phyloP scores from a whole-genome alignment of 768 basidiomycete genomes.

The Tephrocybe rancida region DNA sequence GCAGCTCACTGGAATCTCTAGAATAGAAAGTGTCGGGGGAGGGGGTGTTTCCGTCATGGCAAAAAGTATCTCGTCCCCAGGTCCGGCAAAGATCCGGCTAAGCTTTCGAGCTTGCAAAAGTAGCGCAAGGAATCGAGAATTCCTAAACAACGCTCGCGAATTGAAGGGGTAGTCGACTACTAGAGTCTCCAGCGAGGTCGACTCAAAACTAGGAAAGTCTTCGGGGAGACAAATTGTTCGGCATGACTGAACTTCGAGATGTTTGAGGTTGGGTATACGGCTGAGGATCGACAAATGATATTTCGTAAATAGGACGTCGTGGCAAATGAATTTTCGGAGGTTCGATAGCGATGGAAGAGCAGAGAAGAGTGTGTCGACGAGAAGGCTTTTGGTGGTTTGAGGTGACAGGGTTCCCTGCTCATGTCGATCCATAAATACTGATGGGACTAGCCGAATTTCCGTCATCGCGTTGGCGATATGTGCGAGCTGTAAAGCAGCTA shows the following conservation, averaged over 20 bases:
- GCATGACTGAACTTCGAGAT: constrained; percentile 22
- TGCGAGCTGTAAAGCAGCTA: constrained; percentile 7
- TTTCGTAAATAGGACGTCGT: constrained; percentile 15
- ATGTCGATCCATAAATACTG: constrained; percentile 1
- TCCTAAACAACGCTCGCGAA: constrained; percentile 6
- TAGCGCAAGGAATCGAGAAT: constrained; percentile 12
- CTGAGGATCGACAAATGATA: constrained; percentile 10
- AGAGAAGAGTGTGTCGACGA: constrained; percentile 14
- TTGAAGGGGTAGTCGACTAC: constrained; percentile 16
- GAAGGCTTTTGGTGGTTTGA: constrained; percentile 5
- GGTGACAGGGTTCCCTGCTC: constrained; percentile 2
- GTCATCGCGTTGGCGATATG: constrained; percentile 16
- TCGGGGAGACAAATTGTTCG: constrained; percentile 7
- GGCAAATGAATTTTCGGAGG: constrained; percentile 18
- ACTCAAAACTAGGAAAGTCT: constrained; percentile 15
- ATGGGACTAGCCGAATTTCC: constrained; percentile 17
- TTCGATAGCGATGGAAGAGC: constrained; percentile 16
- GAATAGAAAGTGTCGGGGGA: constrained; percentile 10
- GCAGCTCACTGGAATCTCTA: constrained; percentile 19
- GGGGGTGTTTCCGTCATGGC: constrained; percentile 7
- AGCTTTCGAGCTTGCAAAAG: constrained; percentile 15
- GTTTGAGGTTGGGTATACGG: constrained; percentile 13
- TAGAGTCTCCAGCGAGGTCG: constrained; percentile 11
- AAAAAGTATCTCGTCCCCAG: constrained; percentile 14
- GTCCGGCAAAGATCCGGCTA: constrained; percentile 12